A percentile compares a stretch with the other conserved stretches of the same genome.
phyloP scores from a whole-genome alignment of 2,329 filamentous ascomycete genomes.

The Fusarium guadeloupense region DNA sequence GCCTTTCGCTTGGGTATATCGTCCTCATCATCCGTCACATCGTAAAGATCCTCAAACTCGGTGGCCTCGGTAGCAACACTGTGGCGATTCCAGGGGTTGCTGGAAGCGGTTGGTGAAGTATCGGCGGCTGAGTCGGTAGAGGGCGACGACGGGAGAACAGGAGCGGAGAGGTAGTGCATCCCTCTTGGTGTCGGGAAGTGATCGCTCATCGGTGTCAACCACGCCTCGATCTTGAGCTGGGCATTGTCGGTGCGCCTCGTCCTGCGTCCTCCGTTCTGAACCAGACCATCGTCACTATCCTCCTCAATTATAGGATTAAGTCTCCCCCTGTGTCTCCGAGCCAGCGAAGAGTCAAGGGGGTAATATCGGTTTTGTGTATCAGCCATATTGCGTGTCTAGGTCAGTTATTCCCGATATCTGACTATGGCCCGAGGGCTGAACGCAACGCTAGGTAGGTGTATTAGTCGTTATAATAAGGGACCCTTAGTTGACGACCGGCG shows the following conservation, averaged over 20 bases:
- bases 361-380: constrained; percentile 53
- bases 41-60: constrained; percentile 88
- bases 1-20: constrained; percentile 41
- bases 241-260: constrained; percentile 47
- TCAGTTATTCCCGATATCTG: constrained; percentile 48
- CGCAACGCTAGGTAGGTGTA: constrained; percentile 28
- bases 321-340: constrained; percentile 59
- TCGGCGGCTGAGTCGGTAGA: constrained; percentile 63
- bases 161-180: constrained; percentile 70
- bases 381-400: constrained; percentile 56
- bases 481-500: constrained; percentile 51
- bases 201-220: constrained; percentile 67
- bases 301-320: constrained; percentile 76
- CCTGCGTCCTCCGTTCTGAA: constrained; percentile 35
- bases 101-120: constrained; percentile 64
- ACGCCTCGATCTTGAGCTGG: constrained; percentile 64
- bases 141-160: constrained; percentile 69
- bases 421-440: constrained; percentile 24
- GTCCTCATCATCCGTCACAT: constrained; percentile 82
- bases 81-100: constrained; percentile 70
- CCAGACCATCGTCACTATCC: constrained; percentile 53
- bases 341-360: constrained; percentile 64
- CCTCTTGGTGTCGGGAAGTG: constrained; percentile 79
- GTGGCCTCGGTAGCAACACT: constrained; percentile 72
- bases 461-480: constrained; percentile 39